Conservation (phyloP, 257 asterid genomes). For the Plectranthus barbatus region DNA sequence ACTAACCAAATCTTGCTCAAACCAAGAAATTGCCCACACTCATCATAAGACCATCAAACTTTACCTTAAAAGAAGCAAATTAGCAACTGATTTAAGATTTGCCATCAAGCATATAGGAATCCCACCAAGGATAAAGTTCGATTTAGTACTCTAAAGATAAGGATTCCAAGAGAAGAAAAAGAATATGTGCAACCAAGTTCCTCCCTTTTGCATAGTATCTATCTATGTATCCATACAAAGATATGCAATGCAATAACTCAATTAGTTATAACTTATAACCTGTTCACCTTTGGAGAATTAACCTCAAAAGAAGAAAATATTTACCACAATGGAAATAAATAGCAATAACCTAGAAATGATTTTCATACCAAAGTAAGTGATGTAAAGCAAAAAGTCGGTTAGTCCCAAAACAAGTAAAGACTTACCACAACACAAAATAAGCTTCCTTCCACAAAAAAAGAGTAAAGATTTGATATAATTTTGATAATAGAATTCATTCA, state of each 20-base stretch:
- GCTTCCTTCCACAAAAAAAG: conserved; percentile 7
- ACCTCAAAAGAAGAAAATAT: neutral
- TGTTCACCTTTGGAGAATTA: neutral
- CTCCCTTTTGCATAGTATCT: conserved; percentile 16
- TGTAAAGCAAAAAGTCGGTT: no score
- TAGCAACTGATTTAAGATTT: conserved; percentile 4
- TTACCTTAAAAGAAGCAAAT: conserved; percentile 17
- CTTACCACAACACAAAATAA: neutral
- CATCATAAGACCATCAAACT: conserved; percentile 21
- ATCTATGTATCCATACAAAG: conserved; percentile 8
- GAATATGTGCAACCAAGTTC: conserved; percentile 14
- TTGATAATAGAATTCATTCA: conserved; percentile 15
- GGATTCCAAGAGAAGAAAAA: conserved; percentile 11
- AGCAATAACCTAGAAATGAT: neutral
- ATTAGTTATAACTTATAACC: no score
- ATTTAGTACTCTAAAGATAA: conserved; percentile 15
- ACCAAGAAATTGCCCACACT: neutral
- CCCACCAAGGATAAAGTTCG: conserved; percentile 10
- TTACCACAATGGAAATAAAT: neutral
- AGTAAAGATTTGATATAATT: neutral
- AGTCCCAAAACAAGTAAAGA: neutral
- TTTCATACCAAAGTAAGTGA: neutral
- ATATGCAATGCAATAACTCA: neutral
- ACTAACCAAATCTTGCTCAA: conserved; percentile 29
- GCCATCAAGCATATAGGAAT: conserved; percentile 14